A percentile compares a stretch with the other conserved stretches of the same genome.
Evolutionary conservation across 352 stramenopile genomes (phyloP).

Genomic region (Phytophthora capsici): DNA sequence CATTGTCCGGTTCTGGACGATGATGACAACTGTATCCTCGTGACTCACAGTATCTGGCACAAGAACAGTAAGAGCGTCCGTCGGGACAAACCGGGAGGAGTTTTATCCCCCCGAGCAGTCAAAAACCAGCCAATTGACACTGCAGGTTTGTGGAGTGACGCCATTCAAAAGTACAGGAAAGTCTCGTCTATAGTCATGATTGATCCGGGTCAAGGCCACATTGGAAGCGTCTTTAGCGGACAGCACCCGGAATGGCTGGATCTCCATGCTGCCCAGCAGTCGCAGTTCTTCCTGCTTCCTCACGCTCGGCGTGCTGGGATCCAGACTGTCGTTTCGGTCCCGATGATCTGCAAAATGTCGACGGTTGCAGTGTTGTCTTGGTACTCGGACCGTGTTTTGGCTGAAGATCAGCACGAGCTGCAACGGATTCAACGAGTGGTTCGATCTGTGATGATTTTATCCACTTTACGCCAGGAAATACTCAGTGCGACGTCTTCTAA

Average conservation of each 20-base stretch:
- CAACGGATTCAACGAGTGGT: constrained; percentile 76
- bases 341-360: constrained; percentile 87
- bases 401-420: constrained; percentile 66
- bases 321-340: constrained; percentile 71
- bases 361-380: constrained; percentile 82
- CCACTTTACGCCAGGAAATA: constrained; percentile 63
- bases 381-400: constrained; percentile 64
- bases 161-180: constrained; percentile 81
- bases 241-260: constrained; percentile 80
- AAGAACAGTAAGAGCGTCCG: constrained; percentile 34
- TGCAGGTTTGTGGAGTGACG: constrained; percentile 45
- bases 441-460: constrained; percentile 71
- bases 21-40: constrained; percentile 62
- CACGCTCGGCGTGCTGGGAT: constrained; percentile 70
- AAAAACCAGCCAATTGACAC: constrained; percentile 35
- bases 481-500: constrained; percentile 38
- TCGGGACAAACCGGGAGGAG: constrained; percentile 3
- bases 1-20: constrained; percentile 72
- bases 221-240: constrained; percentile 71
- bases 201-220: constrained; percentile 79
- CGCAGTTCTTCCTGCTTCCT: constrained; percentile 77
- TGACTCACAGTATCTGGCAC: constrained; percentile 79
- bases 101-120: constrained; percentile 29
- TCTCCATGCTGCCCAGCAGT: constrained; percentile 53
- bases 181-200: constrained; percentile 74